These are phyloP conservation scores for Seminavis robusta DNA, from an alignment of 108 stramenopile genomes.

Conservation along the genomic window DNA sequence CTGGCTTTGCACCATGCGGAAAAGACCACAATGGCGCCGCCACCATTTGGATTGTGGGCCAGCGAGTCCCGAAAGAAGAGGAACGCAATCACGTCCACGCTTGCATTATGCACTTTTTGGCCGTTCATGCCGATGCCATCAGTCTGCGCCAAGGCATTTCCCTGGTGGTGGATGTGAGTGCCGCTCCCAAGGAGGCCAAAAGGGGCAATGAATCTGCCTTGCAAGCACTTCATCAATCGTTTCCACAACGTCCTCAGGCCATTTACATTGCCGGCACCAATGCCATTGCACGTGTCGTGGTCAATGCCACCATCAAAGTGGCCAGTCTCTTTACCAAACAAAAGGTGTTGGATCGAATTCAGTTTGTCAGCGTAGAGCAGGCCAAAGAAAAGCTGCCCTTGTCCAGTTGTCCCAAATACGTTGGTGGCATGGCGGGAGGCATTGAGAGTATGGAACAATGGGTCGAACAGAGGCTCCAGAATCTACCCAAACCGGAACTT, in stretches of 20 bases:
- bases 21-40: slow-evolving; percentile 1
- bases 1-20: slow-evolving; percentile 2
- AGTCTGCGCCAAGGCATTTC: slow-evolving; percentile 29
- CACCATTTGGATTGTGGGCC: slow-evolving; percentile 27
- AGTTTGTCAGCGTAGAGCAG: slow-evolving; percentile 28
- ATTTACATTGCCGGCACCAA: slow-evolving; percentile 27
- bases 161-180: slow-evolving; percentile 24
- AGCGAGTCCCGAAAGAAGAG: slow-evolving; percentile 1
- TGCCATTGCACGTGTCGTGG: slow-evolving; percentile 6
- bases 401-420: slow-evolving; percentile 18
- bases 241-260: slow-evolving; percentile 29
- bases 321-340: slow-evolving; percentile 28
- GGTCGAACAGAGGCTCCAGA: not conserved
- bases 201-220: slow-evolving; percentile 26
- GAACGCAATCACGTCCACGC: slow-evolving; percentile 14
- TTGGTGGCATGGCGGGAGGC: slow-evolving; percentile 19
- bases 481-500: slow-evolving; percentile 9
- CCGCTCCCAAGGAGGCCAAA: not conserved
- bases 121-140: slow-evolving; percentile 28
- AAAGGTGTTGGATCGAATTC: slow-evolving; percentile 31
- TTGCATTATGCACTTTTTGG: slow-evolving; percentile 13
- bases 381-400: slow-evolving; percentile 1
- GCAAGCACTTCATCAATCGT: slow-evolving; percentile 27
- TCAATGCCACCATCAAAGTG: slow-evolving; percentile 23
- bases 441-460: slow-evolving; percentile 14